Percentiles rank a stretch among this genome's conserved stretches.
Evolutionary conservation across 2,329 filamentous ascomycete genomes (phyloP).

Genomic region (Aspergillus fructus): DNA sequence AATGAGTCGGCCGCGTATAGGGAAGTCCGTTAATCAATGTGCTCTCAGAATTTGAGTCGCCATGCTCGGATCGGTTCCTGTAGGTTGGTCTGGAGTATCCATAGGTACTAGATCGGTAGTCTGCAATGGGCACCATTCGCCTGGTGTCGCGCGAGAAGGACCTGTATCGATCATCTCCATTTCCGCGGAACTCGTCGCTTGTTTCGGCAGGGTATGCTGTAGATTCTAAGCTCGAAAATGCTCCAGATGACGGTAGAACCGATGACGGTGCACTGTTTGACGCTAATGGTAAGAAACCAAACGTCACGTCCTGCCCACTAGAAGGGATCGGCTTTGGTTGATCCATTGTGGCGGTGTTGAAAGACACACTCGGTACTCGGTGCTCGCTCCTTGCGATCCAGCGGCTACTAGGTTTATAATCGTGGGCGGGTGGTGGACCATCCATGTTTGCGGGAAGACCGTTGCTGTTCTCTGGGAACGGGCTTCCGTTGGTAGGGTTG

Average conservation of each 20-base stretch:
- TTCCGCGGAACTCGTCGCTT: slow-evolving; percentile 19
- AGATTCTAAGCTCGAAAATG: slow-evolving; percentile 18
- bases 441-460: slow-evolving; percentile 18
- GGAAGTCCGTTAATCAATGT: slow-evolving; percentile 42
- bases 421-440: slow-evolving; percentile 18
- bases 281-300: slow-evolving; percentile 29
- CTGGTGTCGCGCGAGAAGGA: slow-evolving; percentile 21
- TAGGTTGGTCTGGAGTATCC: slow-evolving; percentile 36
- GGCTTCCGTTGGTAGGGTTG: slow-evolving; percentile 30
- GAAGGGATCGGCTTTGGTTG: slow-evolving; percentile 21
- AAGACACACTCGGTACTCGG: slow-evolving; percentile 22
- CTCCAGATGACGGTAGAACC: slow-evolving; percentile 10
- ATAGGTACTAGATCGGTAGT: slow-evolving; percentile 38
- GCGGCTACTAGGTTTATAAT: slow-evolving; percentile 18
- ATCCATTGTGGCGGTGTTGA: slow-evolving; percentile 19
- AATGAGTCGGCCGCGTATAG: slow-evolving; percentile 36
- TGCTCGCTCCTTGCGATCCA: slow-evolving; percentile 19
- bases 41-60: slow-evolving; percentile 25
- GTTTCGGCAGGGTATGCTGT: slow-evolving; percentile 14
- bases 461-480: slow-evolving; percentile 15
- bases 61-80: slow-evolving; percentile 29
- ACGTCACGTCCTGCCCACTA: slow-evolving; percentile 28
- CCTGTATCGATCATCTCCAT: slow-evolving; percentile 17
- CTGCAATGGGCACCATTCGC: slow-evolving; percentile 26
- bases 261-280: slow-evolving; percentile 18